Percentiles rank a stretch among this genome's conserved stretches.
Conservation (phyloP, 768 basidiomycete genomes). For the Termitomyces sp. region DNA sequence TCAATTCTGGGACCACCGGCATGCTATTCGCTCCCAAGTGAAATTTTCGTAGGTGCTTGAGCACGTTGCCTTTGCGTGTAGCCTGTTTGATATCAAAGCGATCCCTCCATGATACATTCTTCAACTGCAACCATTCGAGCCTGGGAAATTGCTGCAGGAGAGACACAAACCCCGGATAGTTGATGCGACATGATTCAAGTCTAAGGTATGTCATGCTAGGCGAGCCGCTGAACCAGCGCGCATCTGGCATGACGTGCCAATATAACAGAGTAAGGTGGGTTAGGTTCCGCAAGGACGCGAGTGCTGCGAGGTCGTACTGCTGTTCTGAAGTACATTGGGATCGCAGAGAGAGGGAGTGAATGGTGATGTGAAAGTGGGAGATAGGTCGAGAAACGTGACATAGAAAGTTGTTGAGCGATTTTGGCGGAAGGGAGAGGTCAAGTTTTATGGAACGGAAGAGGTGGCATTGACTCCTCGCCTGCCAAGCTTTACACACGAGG, state of each 20-base stretch:
- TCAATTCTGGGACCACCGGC: conserved; percentile 1
- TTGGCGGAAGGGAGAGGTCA: conserved; percentile 8
- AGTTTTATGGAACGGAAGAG: conserved; percentile 7
- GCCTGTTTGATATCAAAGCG: conserved; percentile 2
- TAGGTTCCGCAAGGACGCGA: conserved; percentile 5
- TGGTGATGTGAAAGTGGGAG: conserved; percentile 3
- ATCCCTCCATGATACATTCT: conserved; percentile 7
- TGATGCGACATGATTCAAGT: conserved; percentile 2
- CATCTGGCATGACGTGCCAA: conserved; percentile 7
- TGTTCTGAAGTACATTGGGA: neutral
- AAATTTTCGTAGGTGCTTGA: conserved; percentile 5
- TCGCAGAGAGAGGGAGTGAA: conserved; percentile 2
- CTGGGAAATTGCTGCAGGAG: conserved; percentile 1
- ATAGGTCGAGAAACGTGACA: neutral
- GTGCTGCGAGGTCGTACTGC: neutral
- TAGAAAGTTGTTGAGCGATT: neutral
- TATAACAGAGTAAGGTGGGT: neutral
- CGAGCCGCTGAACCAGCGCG: conserved; percentile 6
- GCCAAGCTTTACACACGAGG: conserved; percentile 9
- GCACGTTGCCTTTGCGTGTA: neutral
- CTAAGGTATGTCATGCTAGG: neutral
- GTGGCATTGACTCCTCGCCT: neutral
- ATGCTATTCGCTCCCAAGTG: conserved; percentile 5
- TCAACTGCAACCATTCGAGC: conserved; percentile 2
- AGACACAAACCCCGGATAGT: conserved; percentile 1